These are phyloP conservation scores for Chrysoporthe austroafricana DNA, from an alignment of 2,329 filamentous ascomycete species.

Conservation along the genomic window DNA sequence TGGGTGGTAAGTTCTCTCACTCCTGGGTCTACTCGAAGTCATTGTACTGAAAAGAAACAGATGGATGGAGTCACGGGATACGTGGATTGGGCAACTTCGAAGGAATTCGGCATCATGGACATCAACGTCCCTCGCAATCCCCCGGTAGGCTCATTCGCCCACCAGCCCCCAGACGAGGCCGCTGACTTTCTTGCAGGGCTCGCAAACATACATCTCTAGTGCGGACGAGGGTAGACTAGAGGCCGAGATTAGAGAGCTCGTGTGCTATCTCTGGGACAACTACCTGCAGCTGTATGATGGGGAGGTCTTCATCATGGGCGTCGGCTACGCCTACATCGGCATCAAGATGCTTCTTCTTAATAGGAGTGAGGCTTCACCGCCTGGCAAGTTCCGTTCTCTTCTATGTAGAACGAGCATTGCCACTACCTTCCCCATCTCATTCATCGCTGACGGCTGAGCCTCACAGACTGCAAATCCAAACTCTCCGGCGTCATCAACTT, in stretches of 20 bases:
- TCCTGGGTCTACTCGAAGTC: constrained; percentile 1
- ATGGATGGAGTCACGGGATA: constrained; percentile 81
- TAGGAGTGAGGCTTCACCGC: constrained; percentile 57
- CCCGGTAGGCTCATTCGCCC: constrained; percentile 37
- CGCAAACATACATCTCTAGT: constrained; percentile 50
- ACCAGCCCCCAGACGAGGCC: constrained; percentile 55
- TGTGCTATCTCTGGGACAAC: constrained; percentile 94
- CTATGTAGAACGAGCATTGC: background rate
- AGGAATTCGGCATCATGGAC: constrained; percentile 84
- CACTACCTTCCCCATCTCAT: background rate
- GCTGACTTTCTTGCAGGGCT: constrained; percentile 41
- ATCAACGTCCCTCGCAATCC: constrained; percentile 81
- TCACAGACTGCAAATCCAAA: constrained; percentile 64
- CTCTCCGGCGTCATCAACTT: constrained; percentile 80
- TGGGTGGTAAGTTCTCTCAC: constrained; percentile 72
- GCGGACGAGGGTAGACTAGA: constrained; percentile 54
- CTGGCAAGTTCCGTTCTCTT: constrained; percentile 24
- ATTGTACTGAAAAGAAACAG: constrained; percentile 48
- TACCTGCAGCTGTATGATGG: constrained; percentile 81
- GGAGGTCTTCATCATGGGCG: constrained; percentile 82
- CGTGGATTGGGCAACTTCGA: constrained; percentile 78
- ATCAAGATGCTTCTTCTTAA: constrained; percentile 80
- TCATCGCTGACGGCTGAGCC: background rate
- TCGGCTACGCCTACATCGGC: constrained; percentile 86
- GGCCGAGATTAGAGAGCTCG: constrained; percentile 70